Conservation (phyloP, 345 rosid species). For the Fremontodendron californicum region DNA sequence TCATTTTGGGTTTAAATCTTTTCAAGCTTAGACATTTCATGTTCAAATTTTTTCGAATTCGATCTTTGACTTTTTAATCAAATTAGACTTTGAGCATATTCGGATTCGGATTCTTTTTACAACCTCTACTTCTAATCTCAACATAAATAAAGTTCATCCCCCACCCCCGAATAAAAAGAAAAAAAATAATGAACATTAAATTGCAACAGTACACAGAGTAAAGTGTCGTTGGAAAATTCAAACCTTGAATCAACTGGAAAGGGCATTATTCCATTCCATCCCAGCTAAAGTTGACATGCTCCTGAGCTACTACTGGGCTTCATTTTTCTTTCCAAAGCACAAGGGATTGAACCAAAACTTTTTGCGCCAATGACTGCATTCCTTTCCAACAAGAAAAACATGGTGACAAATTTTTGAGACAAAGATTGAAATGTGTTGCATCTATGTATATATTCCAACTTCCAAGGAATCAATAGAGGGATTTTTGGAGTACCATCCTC, state of each 20-base stretch:
- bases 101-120: too few species aligned
- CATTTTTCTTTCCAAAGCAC: background rate
- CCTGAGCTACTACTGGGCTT: background rate
- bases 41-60: too few species aligned
- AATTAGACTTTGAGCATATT: too few species aligned
- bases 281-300: background rate
- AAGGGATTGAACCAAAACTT: background rate
- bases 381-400: slow-evolving; percentile 8
- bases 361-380: background rate
- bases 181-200: too few species aligned
- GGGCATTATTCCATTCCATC: background rate
- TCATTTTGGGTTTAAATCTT: too few species aligned
- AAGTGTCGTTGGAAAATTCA: too few species aligned
- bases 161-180: too few species aligned
- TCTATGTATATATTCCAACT: background rate
- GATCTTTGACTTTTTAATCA: too few species aligned
- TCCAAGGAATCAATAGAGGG: slow-evolving; percentile 77
- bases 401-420: background rate
- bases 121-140: too few species aligned
- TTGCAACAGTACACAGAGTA: too few species aligned
- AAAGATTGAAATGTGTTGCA: background rate
- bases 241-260: background rate
- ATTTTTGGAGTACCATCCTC: slow-evolving; percentile 69
- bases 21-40: too few species aligned
- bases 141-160: too few species aligned